Base-by-base conservation (phyloP, 106 monocot species). In the Platanthera zijinensis region DNA sequence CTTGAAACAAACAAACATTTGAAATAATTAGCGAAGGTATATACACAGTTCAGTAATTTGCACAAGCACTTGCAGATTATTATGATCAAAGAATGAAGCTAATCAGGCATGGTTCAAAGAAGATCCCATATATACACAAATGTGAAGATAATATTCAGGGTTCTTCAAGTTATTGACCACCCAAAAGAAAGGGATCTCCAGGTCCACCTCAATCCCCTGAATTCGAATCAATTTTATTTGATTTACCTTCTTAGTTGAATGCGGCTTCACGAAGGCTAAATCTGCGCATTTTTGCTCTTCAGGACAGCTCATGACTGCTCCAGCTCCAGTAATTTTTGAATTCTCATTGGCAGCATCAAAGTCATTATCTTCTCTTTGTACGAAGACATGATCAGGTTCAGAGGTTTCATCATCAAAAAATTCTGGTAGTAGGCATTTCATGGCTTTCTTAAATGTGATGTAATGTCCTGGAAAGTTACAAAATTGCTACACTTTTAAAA, bases 101-200 rank as follows among this genome's bases (percentile, higher is more conserved):
- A 61, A 61, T 61, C 59, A 61, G 1, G 59, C 59, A 19, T n/a
- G 59, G 59, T 61, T 61, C 59, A 61, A 71, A 71, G 70, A 14
- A 48, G 70, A 4, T 17, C 54, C 77, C n/a, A 94, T 71, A 50
- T 88, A 83, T 6, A 94, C 74, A 76, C 89, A 97, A 50, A 94
- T 68, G 67, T 97, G 96, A 56, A 97, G 89, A 71, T 82, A 97
- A 73, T 76, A 88, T 17, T 97, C 96, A n/a, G 96, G 93, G 76
- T 91, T 80, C 51, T 80, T 87, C 57, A 97, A 54, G 74, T 91
- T 93, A 76, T 94, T 97, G 9, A 86, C 84, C 48, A 97, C 83
- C 96, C 96, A 97, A 51, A 72, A 79, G 71, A 94, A 89, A 17
- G 96, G 96, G 46, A 91, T 83, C 51, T 91, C 80, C 76, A 79